These are phyloP conservation scores for Ogataea corticis DNA, from an alignment of 805 yeast species.

Conservation along the genomic window DNA sequence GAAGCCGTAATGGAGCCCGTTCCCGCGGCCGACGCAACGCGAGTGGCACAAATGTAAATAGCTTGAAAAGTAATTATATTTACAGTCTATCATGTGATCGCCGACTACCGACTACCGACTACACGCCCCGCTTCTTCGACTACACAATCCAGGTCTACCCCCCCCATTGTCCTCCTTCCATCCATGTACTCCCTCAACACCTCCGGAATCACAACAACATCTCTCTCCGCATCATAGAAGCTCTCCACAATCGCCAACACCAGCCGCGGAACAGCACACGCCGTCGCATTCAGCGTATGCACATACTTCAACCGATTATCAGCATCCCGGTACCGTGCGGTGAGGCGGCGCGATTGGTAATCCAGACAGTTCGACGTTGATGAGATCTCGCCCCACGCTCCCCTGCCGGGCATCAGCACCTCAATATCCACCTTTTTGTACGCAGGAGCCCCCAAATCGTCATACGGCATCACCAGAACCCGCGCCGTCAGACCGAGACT, in stretches of 20 bases:
- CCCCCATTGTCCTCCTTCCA: conserved; percentile 42
- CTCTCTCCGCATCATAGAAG: conserved; percentile 59
- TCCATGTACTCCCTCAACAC: conserved; percentile 75
- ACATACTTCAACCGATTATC: conserved; percentile 48
- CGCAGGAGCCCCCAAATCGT: conserved; percentile 94
- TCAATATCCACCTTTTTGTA: conserved; percentile 89
- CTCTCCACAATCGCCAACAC: conserved; percentile 90
- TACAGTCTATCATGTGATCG: no score
- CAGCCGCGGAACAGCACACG: conserved; percentile 91
- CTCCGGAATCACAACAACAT: conserved; percentile 62
- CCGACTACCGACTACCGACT: no score
- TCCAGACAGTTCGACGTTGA: conserved; percentile 92
- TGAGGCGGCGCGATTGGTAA: conserved; percentile 82
- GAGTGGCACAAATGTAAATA: no score
- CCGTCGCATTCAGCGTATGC: conserved; percentile 92
- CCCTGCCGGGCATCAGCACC: conserved; percentile 98
- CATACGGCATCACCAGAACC: conserved; percentile 83
- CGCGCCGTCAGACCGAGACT: conserved; percentile 79
- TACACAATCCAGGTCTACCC: no score
- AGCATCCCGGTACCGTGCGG: conserved; percentile 52
- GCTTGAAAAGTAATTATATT: no score
- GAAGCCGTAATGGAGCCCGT: no score
- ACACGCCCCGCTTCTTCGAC: no score
- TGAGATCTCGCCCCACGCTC: conserved; percentile 87
- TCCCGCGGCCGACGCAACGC: no score